These are phyloP conservation scores for Diplodia seriata DNA, from an alignment of 2,329 filamentous ascomycete species.

Conservation along the genomic window DNA sequence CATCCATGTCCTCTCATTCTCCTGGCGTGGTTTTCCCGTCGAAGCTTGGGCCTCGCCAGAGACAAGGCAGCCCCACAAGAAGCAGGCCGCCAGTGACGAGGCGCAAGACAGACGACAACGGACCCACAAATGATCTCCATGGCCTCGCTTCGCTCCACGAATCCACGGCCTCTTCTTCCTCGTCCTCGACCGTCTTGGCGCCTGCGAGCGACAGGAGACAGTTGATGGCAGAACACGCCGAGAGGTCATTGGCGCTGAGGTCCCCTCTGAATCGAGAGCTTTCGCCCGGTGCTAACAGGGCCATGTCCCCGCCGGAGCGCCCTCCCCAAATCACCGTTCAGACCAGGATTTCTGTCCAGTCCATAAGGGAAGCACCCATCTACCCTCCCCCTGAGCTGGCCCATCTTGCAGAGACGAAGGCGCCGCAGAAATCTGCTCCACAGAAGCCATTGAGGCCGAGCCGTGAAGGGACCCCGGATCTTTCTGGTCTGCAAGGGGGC, in stretches of 20 bases:
- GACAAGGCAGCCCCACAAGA: slow-evolving; percentile 63
- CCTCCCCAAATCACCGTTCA: slow-evolving; percentile 50
- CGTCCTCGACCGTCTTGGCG: slow-evolving; percentile 69
- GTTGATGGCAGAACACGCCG: slow-evolving; percentile 20
- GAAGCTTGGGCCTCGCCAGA: slow-evolving; percentile 53
- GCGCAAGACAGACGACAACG: slow-evolving; percentile 61
- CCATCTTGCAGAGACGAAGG: slow-evolving; percentile 68
- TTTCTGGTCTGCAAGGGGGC: slow-evolving; percentile 51
- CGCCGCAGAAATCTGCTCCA: slow-evolving; percentile 48
- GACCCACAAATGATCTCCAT: slow-evolving; percentile 58
- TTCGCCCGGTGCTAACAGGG: slow-evolving; percentile 39
- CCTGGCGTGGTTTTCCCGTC: slow-evolving; percentile 63
- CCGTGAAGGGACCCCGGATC: slow-evolving; percentile 54
- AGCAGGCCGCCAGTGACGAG: slow-evolving; percentile 67
- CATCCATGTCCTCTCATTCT: slow-evolving; percentile 78
- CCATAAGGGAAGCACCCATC: slow-evolving; percentile 29
- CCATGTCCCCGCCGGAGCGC: slow-evolving; percentile 34
- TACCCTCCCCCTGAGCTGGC: slow-evolving; percentile 49
- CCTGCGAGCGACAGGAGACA: slow-evolving; percentile 25
- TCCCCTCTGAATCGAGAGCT: slow-evolving; percentile 35
- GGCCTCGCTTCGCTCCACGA: slow-evolving; percentile 72
- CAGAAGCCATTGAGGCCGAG: slow-evolving; percentile 55
- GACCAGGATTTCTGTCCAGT: slow-evolving; percentile 29
- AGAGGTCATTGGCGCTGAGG: slow-evolving; percentile 48
- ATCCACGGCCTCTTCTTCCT: slow-evolving; percentile 74